Evolutionary conservation across 805 yeast genomes (phyloP).

Genomic region (Monosporozyma aerobia): DNA sequence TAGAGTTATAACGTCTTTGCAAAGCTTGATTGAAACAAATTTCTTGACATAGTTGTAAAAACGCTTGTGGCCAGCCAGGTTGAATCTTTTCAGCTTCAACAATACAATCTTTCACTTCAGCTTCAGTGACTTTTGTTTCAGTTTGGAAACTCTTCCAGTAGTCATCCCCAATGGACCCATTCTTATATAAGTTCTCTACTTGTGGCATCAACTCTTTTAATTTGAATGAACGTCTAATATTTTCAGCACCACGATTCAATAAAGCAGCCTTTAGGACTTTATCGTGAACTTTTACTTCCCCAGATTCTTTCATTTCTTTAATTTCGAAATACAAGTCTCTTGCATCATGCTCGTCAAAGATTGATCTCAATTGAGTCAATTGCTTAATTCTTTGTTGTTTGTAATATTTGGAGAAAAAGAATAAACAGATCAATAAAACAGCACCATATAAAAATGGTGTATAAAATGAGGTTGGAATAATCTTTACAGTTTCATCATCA

Average conservation of each 20-base stretch:
- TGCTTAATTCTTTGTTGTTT: slow-evolving; percentile 45
- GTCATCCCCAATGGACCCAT: slow-evolving; percentile 88
- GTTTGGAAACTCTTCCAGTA: slow-evolving; percentile 70
- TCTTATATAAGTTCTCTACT: slow-evolving; percentile 65
- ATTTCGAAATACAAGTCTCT: slow-evolving; percentile 55
- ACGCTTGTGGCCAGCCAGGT: slow-evolving; percentile 70
- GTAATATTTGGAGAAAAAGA: slow-evolving; percentile 61
- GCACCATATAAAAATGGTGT: slow-evolving; percentile 74
- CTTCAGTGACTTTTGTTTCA: slow-evolving; percentile 67
- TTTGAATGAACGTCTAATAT: slow-evolving; percentile 72
- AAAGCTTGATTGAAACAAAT: slow-evolving; percentile 88
- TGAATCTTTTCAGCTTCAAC: slow-evolving; percentile 64
- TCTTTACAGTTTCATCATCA: slow-evolving; percentile 25
- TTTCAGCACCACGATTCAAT: slow-evolving; percentile 73
- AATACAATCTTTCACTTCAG: slow-evolving; percentile 70
- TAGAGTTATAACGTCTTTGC: slow-evolving; percentile 53
- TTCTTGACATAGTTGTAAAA: slow-evolving; percentile 76
- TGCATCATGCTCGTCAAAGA: slow-evolving; percentile 62
- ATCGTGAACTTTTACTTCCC: slow-evolving; percentile 50
- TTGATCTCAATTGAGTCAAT: slow-evolving; percentile 54
- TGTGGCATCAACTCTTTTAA: slow-evolving; percentile 69
- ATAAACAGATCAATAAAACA: slow-evolving; percentile 55
- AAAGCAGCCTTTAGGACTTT: slow-evolving; percentile 65
- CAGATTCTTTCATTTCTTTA: slow-evolving; percentile 32
- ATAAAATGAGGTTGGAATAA: slow-evolving; percentile 41